Conservation (phyloP, 2,329 filamentous ascomycete species). For the Intubia oerlemansii region DNA sequence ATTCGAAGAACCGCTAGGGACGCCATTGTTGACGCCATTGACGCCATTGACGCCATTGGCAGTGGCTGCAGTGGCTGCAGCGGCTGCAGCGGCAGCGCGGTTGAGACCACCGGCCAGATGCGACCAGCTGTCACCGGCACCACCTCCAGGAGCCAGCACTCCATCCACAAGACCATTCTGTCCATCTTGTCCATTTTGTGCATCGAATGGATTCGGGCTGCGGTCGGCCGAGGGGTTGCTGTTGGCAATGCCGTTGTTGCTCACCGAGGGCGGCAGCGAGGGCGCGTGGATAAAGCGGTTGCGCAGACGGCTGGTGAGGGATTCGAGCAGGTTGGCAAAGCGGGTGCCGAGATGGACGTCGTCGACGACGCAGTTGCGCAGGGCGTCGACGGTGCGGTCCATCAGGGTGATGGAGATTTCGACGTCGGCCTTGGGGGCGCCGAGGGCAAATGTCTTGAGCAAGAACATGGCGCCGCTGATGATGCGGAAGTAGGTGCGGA, state of each 20-base stretch:
- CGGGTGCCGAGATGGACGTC: slow-evolving; percentile 71
- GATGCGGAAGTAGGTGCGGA: slow-evolving; percentile 71
- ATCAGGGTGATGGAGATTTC: slow-evolving; percentile 55
- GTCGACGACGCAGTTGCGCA: slow-evolving; percentile 62
- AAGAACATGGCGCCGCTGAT: slow-evolving; percentile 72
- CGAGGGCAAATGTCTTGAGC: slow-evolving; percentile 65
- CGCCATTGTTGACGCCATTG: too few species aligned
- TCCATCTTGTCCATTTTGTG: too few species aligned
- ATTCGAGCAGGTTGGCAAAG: slow-evolving; percentile 66
- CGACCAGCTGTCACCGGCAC: too few species aligned
- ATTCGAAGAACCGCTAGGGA: not conserved
- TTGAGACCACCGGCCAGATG: too few species aligned
- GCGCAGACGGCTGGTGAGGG: slow-evolving; percentile 50
- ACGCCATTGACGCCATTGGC: too few species aligned
- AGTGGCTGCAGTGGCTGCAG: too few species aligned
- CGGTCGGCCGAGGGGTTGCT: not conserved
- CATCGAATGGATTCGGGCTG: too few species aligned
- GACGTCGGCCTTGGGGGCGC: slow-evolving; percentile 58
- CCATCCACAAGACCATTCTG: too few species aligned
- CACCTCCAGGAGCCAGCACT: too few species aligned
- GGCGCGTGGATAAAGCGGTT: slow-evolving; percentile 52
- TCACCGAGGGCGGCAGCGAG: slow-evolving; percentile 14
- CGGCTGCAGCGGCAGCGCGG: too few species aligned
- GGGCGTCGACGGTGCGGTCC: slow-evolving; percentile 50
- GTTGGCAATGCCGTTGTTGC: not conserved